Base-by-base conservation (phyloP, 1,139 yeast species). In the Geotrichum phurueaensis region DNA sequence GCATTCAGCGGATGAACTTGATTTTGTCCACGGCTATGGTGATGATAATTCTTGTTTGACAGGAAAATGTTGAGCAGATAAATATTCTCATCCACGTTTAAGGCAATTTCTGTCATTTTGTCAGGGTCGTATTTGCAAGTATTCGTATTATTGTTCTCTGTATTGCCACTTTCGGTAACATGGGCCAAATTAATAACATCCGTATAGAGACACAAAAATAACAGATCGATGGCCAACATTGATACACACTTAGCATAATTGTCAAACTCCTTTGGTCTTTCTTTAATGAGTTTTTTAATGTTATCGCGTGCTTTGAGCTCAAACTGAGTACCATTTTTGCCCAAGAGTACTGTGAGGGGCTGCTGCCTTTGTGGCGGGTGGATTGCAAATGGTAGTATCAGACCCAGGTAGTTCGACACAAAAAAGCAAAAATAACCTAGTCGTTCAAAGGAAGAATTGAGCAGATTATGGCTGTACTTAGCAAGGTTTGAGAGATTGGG, bases 361-460 rank as follows among this genome's bases (percentile, higher is more conserved):
- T 63, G 66, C 7, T 63, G 54, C 39, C 66, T 64, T 53, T 65
- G 68, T 10, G 77, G 76, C 23, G 72, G 66, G 2, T 62, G 51
- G 27, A 74, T 65, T 49, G 68, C 68, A 57, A 66, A 73, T 2
- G 77, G 77, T 27, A 74, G 67, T 33, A 68, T 67, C 5, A 72
- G 56, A 43, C 70, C 71, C n/a, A 72, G 63, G 60, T 74, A 74
- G 64, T 70, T 67, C 0, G 76, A 72, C 9, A 71, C 62, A 45
- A 73, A 70, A 20, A 66, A 66, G 7, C 65, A 59, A 51, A 73
- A 72, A 50, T 64, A 68, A 20, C 73, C 69, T 18, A 72, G 66
- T 22, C 77, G 65, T 61, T 74, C 77, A 18, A 74, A 55, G 13
- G 75, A 71, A 51, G 69, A 64, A 60, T 72, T 73, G 49, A 73